Evolutionary conservation across 768 basidiomycete species (phyloP).

Genomic region (Lactifluus hygrophoroides): DNA sequence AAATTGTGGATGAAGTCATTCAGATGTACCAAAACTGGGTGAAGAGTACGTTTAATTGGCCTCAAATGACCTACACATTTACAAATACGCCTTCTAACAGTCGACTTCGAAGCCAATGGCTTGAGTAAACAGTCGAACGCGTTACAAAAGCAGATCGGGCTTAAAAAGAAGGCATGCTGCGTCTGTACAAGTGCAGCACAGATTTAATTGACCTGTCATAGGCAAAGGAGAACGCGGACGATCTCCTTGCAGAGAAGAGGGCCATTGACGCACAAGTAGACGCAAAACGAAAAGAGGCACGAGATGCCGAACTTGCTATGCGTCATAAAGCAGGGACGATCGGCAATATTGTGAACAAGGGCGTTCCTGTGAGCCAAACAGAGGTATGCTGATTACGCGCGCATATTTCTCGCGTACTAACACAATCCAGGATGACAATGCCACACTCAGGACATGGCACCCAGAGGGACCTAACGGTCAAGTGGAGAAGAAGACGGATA

Average conservation of each 20-base stretch:
- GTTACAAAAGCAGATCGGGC: conserved; percentile 89
- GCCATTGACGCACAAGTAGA: conserved; percentile 76
- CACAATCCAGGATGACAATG: conserved; percentile 78
- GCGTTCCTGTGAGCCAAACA: conserved; percentile 75
- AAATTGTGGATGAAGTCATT: conserved; percentile 90
- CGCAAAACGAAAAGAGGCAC: conserved; percentile 64
- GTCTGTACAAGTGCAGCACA: background rate
- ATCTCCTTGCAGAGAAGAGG: conserved; percentile 77
- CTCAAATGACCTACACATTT: background rate
- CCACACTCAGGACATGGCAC: conserved; percentile 73
- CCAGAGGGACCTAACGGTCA: conserved; percentile 68
- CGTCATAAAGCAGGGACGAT: conserved; percentile 70
- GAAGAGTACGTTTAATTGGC: conserved; percentile 55
- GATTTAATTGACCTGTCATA: conserved; percentile 26
- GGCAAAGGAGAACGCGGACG: conserved; percentile 90
- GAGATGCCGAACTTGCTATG: conserved; percentile 72
- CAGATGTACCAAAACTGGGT: conserved; percentile 91
- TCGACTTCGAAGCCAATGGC: conserved; percentile 77
- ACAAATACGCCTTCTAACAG: conserved; percentile 33
- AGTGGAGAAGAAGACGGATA: conserved; percentile 61
- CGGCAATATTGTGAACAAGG: conserved; percentile 88
- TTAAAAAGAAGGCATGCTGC: conserved; percentile 81
- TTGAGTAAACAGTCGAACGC: conserved; percentile 78
- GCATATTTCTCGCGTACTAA: background rate
- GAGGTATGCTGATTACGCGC: conserved; percentile 50